phyloP scores from a whole-genome alignment of 169 alveolate genomes.

The Plasmodium ovale region DNA sequence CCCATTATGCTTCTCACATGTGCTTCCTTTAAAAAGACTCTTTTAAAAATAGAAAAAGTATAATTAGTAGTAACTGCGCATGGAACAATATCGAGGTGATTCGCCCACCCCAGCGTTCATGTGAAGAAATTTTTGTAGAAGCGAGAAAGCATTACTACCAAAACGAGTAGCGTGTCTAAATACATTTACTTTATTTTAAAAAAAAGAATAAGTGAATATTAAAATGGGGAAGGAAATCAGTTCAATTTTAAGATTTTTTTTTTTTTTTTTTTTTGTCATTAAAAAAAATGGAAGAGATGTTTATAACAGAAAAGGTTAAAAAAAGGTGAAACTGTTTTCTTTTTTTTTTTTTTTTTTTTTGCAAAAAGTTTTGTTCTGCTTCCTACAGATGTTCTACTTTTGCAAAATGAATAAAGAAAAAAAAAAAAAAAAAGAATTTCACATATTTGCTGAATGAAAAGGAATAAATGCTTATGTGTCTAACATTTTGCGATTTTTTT shows the following conservation, averaged over 20 bases:
- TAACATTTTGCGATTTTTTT: no score
- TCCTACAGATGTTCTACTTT: not conserved
- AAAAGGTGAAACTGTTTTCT: no score
- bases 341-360: conserved; percentile 4
- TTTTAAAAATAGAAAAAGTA: not conserved
- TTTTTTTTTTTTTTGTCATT: no score
- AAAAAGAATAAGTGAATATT: not conserved
- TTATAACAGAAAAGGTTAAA: not conserved
- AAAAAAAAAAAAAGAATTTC: conserved; percentile 10
- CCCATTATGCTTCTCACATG: not conserved
- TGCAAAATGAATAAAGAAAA: not conserved
- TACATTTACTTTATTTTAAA: not conserved
- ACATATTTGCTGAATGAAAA: not conserved
- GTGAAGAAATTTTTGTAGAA: not conserved
- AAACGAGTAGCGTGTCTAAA: not conserved
- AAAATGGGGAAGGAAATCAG: not conserved
- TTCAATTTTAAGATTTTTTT: no score
- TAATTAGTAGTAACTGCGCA: not conserved
- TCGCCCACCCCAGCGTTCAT: not conserved
- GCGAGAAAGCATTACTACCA: not conserved
- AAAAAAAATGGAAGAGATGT: not conserved
- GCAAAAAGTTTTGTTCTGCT: not conserved
- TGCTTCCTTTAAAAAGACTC: not conserved
- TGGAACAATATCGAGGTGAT: not conserved
- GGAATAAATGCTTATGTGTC: not conserved